A percentile compares a stretch with the other conserved stretches of the same genome.
These are phyloP conservation scores for Mycena galericulata DNA, from an alignment of 768 basidiomycete genomes.

Conservation along the genomic window DNA sequence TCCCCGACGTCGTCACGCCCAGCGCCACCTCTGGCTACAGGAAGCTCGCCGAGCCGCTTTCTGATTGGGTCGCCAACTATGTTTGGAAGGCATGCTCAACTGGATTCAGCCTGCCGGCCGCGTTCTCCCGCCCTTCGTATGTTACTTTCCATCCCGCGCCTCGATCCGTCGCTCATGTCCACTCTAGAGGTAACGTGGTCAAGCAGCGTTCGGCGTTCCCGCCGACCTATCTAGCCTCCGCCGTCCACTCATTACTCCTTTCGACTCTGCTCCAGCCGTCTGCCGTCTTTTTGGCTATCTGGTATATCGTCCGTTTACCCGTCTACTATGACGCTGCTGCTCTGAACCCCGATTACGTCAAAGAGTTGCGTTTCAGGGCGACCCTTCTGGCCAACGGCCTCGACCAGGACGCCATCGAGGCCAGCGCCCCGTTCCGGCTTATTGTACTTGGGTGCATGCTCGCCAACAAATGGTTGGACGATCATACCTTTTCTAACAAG, in stretches of 20 bases:
- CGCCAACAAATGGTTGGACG: slow-evolving; percentile 90
- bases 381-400: slow-evolving; percentile 70
- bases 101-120: slow-evolving; percentile 68
- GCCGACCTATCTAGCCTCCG: slow-evolving; percentile 66
- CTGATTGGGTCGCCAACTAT: slow-evolving; percentile 83
- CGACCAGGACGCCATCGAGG: slow-evolving; percentile 65
- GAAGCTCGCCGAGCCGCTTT: slow-evolving; percentile 80
- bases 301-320: slow-evolving; percentile 86
- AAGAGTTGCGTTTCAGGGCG: slow-evolving; percentile 73
- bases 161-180: slow-evolving; percentile 23
- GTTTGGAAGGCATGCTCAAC: slow-evolving; percentile 88
- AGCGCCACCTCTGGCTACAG: slow-evolving; percentile 70
- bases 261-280: slow-evolving; percentile 88
- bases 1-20: slow-evolving; percentile 59
- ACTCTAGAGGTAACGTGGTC: slow-evolving; percentile 44
- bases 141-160: slow-evolving; percentile 11
- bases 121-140: slow-evolving; percentile 69
- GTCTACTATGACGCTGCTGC: slow-evolving; percentile 69
- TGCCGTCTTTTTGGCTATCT: slow-evolving; percentile 79
- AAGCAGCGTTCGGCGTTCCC: slow-evolving; percentile 59
- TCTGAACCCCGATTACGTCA: slow-evolving; percentile 63
- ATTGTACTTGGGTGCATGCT: slow-evolving; percentile 87
- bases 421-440: slow-evolving; percentile 76
- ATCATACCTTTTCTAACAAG: slow-evolving; percentile 91
- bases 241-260: slow-evolving; percentile 78